A percentile compares a stretch with the other conserved stretches of the same genome.
Evolutionary conservation across 371 early-diverging fungal genomes (phyloP).

Genomic region (Dinochytrium kinnereticum): DNA sequence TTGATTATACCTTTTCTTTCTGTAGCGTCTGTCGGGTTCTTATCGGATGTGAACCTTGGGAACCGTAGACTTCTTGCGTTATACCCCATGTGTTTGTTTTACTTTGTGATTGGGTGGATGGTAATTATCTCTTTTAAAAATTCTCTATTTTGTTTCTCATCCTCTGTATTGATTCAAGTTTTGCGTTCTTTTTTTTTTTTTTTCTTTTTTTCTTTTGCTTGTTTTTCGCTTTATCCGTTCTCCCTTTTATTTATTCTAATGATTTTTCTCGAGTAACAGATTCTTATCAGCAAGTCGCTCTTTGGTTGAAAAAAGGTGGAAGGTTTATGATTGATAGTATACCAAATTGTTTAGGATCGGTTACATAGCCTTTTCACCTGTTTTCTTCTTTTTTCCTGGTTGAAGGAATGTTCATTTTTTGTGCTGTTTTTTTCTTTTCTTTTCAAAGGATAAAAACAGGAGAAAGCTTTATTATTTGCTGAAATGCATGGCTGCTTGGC

Average conservation of each 20-base stretch:
- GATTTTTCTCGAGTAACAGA: conserved; percentile 28
- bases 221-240: not conserved
- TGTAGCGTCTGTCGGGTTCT: conserved; percentile 89
- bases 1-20: too few species aligned
- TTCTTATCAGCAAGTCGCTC: conserved; percentile 35
- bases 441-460: too few species aligned
- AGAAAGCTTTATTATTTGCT: too few species aligned
- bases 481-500: too few species aligned
- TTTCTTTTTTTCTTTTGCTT: not conserved
- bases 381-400: not conserved
- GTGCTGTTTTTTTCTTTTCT: not conserved
- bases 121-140: conserved; percentile 49
- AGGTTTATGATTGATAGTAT: not conserved
- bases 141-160: too few species aligned
- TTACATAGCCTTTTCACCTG: too few species aligned
- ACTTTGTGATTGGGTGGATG: conserved; percentile 91
- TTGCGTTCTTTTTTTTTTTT: not conserved
- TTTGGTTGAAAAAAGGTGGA: conserved; percentile 24
- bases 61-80: conserved; percentile 85
- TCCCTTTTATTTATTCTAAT: too few species aligned
- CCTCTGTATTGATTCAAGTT: too few species aligned
- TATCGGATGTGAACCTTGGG: conserved; percentile 79
- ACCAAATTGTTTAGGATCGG: not conserved
- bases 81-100: conserved; percentile 92
- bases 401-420: not conserved